phyloP scores from a whole-genome alignment of 108 stramenopile genomes.

The Asterionellopsis glacialis region DNA sequence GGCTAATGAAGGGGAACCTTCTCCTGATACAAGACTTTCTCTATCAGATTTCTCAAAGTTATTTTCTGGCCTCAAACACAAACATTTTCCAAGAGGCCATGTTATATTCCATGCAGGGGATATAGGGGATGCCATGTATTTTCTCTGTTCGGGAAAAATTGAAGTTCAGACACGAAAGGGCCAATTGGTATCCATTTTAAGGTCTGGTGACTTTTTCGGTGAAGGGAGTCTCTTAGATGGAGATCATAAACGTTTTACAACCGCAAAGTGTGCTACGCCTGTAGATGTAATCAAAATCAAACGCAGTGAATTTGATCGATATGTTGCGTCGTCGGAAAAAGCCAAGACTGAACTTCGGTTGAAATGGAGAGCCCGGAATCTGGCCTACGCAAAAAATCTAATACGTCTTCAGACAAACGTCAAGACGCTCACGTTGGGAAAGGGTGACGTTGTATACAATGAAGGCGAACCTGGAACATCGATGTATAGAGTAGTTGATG shows the following conservation, averaged over 20 bases:
- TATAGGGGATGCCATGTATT: slow-evolving; percentile 81
- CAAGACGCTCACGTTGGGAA: slow-evolving; percentile 30
- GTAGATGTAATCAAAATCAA: slow-evolving; percentile 71
- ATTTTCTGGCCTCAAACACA: slow-evolving; percentile 51
- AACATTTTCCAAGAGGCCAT: slow-evolving; percentile 75
- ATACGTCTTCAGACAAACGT: slow-evolving; percentile 58
- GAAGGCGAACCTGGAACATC: slow-evolving; percentile 60
- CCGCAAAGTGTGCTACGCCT: slow-evolving; percentile 66
- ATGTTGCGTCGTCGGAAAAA: slow-evolving; percentile 21
- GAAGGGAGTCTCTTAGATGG: slow-evolving; percentile 68
- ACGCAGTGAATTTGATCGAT: slow-evolving; percentile 61
- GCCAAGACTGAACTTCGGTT: slow-evolving; percentile 41
- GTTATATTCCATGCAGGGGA: slow-evolving; percentile 76
- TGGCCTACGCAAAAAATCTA: slow-evolving; percentile 60
- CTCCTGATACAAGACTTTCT: slow-evolving; percentile 31
- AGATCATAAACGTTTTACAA: slow-evolving; percentile 44
- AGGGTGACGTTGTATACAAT: slow-evolving; percentile 65
- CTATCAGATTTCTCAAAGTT: slow-evolving; percentile 66
- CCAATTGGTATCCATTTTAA: slow-evolving; percentile 55
- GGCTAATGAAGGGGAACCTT: slow-evolving; percentile 8
- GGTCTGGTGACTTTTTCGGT: slow-evolving; percentile 79
- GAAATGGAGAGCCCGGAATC: slow-evolving; percentile 51
- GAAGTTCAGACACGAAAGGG: slow-evolving; percentile 74
- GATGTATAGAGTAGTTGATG: slow-evolving; percentile 65
- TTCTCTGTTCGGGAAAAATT: slow-evolving; percentile 78